phyloP scores from a whole-genome alignment of 371 early-diverging fungal species.

The Mucor sp. region DNA sequence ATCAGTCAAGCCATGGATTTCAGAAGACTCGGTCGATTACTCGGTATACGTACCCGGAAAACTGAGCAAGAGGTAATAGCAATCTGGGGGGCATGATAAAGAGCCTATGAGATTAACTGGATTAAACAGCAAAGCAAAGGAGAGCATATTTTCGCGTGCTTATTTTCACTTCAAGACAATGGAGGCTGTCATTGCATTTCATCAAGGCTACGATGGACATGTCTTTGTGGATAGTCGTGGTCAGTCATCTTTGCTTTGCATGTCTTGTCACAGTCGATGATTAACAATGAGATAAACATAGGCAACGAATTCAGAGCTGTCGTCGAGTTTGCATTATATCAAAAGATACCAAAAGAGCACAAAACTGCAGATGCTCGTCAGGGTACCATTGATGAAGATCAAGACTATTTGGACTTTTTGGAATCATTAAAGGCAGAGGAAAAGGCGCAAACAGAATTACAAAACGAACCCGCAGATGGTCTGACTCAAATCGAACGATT shows the following conservation, averaged over 20 bases:
- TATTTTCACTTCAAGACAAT: slow-evolving; percentile 76
- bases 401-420: slow-evolving; percentile 76
- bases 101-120: neutral
- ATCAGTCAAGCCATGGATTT: slow-evolving; percentile 60
- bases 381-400: slow-evolving; percentile 81
- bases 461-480: slow-evolving; percentile 39
- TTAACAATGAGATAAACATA: too few species aligned
- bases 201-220: slow-evolving; percentile 78
- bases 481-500: slow-evolving; percentile 49
- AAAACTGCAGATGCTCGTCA: slow-evolving; percentile 68
- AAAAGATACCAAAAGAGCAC: slow-evolving; percentile 69
- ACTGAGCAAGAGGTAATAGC: slow-evolving; percentile 9
- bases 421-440: slow-evolving; percentile 65
- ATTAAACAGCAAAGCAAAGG: slow-evolving; percentile 65
- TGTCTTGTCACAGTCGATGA: too few species aligned
- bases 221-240: slow-evolving; percentile 73
- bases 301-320: slow-evolving; percentile 73
- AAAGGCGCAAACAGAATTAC: slow-evolving; percentile 28
- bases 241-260: too few species aligned
- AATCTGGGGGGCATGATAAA: too few species aligned
- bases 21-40: slow-evolving; percentile 56
- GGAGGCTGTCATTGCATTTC: slow-evolving; percentile 72
- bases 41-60: slow-evolving; percentile 71
- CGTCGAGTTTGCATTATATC: slow-evolving; percentile 85
- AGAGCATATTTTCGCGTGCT: slow-evolving; percentile 71